phyloP scores from a whole-genome alignment of 768 basidiomycete genomes.

The Russula dissimulans region DNA sequence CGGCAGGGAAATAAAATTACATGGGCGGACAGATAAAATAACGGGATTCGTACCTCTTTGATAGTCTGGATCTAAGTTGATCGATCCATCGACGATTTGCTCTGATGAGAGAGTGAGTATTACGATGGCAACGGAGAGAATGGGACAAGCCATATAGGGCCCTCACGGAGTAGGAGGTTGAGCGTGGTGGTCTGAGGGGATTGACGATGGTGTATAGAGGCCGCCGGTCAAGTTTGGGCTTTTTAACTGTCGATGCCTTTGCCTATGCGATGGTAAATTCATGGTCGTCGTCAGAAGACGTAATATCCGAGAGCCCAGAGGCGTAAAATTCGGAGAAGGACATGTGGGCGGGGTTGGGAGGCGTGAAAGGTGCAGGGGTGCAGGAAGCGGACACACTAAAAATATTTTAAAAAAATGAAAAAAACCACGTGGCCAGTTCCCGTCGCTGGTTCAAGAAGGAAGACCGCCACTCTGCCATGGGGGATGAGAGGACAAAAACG shows the following conservation, averaged over 20 bases:
- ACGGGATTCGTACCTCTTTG: conserved; percentile 46
- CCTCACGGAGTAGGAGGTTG: no score
- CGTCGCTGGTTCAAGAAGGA: background rate
- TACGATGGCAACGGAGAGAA: no score
- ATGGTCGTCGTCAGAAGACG: conserved; percentile 22
- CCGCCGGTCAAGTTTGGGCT: no score
- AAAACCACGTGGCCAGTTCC: background rate
- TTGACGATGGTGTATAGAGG: no score
- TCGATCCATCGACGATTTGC: conserved; percentile 53
- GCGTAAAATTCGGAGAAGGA: conserved; percentile 21
- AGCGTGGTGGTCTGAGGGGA: no score
- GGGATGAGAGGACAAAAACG: no score
- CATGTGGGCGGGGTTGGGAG: conserved; percentile 2
- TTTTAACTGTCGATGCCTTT: no score
- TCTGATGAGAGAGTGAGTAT: conserved; percentile 32
- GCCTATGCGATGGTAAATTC: no score
- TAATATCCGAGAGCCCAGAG: conserved; percentile 26
- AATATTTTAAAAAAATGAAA: background rate
- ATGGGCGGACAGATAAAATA: background rate
- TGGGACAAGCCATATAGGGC: no score
- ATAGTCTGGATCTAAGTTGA: conserved; percentile 69
- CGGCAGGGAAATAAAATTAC: background rate
- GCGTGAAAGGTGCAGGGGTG: background rate
- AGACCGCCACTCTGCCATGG: no score
- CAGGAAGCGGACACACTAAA: background rate